Base-by-base conservation (phyloP, 2,329 filamentous ascomycete genomes). In the Xylaria sp. region DNA sequence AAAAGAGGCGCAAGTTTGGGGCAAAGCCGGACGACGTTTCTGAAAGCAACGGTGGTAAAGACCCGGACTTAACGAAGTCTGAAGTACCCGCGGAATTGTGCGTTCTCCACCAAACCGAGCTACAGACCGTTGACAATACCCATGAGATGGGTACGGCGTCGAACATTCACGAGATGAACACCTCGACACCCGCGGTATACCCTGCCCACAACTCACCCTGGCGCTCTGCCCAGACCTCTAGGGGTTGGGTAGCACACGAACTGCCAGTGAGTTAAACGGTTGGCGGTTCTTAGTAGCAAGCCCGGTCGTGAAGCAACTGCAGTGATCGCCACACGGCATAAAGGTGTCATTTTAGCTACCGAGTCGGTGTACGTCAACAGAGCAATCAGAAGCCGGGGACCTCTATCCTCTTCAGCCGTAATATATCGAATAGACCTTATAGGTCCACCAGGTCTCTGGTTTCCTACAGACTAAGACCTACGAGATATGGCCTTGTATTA, bases 121-220 rank as follows among this genome's bases (percentile, higher is more conserved):
- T 56, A 25, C 44, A 40, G 43, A 49, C 43, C 1, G 43, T 17
- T 13, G n/a, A 49, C 4, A 56, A 56, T n/a, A 40, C 53, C 4
- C 53, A 48, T 8, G 53, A 56, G 25, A 56, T 56, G 53, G 19
- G 21, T 4, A 56, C 53, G 10, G 10, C 43, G 33, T 27, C 43
- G 23, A 48, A 48, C 15, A 33, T 25, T 25, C 53, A 55, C 23
- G 53, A 47, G 31, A 29, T 55, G 10, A 46, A 47, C 29, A 31
- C 8, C n/a, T 8, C 15, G 8, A 21, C 40, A 11, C 23, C 41
- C 23, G 41, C 31, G 23, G 21, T 35, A 5, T 49, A 49, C 46
- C 46, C 29, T 11, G 33, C 46, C 15, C 46, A 33, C n/a, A 49
- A 49, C 2, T 33, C 29, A 19, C 46, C 46, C 25, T 49, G 46